Percentiles rank a stretch among this genome's conserved stretches.
Evolutionary conservation across 2,329 filamentous ascomycete species (phyloP).

Genomic region (Triangularia verruculosa): DNA sequence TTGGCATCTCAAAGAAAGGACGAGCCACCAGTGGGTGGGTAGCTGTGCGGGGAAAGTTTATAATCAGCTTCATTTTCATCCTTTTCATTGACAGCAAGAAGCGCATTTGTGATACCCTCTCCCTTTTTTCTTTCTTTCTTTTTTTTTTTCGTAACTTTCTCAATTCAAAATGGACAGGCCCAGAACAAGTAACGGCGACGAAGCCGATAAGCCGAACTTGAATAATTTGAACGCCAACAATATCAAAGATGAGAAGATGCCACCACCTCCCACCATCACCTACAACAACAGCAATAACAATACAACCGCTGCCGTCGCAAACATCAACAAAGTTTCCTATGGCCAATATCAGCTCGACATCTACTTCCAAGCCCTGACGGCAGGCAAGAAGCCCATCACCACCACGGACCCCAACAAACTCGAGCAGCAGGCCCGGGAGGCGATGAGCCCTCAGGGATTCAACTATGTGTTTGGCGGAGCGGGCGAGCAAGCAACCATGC

Average conservation of each 20-base stretch:
- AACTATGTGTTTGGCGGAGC: slow-evolving; percentile 63
- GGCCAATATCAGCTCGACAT: slow-evolving; percentile 38
- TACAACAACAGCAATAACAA: background rate
- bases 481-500: slow-evolving; percentile 59
- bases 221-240: background rate
- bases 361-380: slow-evolving; percentile 51
- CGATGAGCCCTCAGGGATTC: slow-evolving; percentile 48
- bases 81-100: background rate
- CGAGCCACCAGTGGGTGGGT: background rate
- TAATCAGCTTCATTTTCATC: background rate
- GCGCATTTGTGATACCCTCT: background rate
- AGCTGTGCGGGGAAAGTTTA: background rate
- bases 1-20: background rate
- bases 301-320: background rate
- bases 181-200: background rate
- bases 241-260: background rate
- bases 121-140: background rate
- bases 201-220: background rate
- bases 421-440: slow-evolving; percentile 51
- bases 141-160: background rate
- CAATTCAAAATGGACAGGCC: background rate
- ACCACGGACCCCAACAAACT: slow-evolving; percentile 59
- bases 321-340: slow-evolving; percentile 18
- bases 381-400: slow-evolving; percentile 46
- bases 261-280: background rate